Evolutionary conservation across 352 stramenopile species (phyloP).

Genomic region (Thalassiosira livingstoniorum): DNA sequence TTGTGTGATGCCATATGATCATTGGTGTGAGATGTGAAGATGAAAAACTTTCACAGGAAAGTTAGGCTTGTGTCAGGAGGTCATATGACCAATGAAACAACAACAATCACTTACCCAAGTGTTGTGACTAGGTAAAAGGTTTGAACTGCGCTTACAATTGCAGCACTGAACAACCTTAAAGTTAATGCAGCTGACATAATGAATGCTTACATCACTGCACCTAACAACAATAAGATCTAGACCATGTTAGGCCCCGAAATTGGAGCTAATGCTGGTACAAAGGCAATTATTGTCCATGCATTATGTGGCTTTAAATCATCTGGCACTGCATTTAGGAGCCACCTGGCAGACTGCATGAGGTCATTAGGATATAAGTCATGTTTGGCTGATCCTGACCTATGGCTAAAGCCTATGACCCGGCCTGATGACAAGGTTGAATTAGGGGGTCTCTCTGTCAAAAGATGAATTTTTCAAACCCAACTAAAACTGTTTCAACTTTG

Average conservation of each 20-base stretch:
- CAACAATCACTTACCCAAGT: slow-evolving; percentile 47
- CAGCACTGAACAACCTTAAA: slow-evolving; percentile 51
- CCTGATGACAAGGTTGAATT: slow-evolving; percentile 25
- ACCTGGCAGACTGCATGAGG: slow-evolving; percentile 56
- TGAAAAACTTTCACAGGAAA: slow-evolving; percentile 22
- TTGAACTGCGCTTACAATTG: slow-evolving; percentile 26
- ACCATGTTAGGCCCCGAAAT: slow-evolving; percentile 29
- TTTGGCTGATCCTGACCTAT: slow-evolving; percentile 63
- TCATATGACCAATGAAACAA: slow-evolving; percentile 25
- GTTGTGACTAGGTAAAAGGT: slow-evolving; percentile 40
- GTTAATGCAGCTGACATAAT: slow-evolving; percentile 44
- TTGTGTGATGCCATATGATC: background rate
- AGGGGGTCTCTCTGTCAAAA: too few species aligned
- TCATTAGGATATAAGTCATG: slow-evolving; percentile 46
- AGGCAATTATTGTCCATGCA: slow-evolving; percentile 17
- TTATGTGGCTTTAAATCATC: slow-evolving; percentile 45
- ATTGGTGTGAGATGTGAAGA: too few species aligned
- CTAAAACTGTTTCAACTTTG: too few species aligned
- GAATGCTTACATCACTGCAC: slow-evolving; percentile 42
- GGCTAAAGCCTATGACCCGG: slow-evolving; percentile 28
- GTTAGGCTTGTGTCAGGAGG: slow-evolving; percentile 29
- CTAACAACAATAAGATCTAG: slow-evolving; percentile 25
- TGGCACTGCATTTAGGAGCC: slow-evolving; percentile 40
- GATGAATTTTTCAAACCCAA: too few species aligned
- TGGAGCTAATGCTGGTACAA: slow-evolving; percentile 19